These are phyloP conservation scores for Jackrogersella minutella DNA, from an alignment of 495 filamentous ascomycete species.

Conservation along the genomic window DNA sequence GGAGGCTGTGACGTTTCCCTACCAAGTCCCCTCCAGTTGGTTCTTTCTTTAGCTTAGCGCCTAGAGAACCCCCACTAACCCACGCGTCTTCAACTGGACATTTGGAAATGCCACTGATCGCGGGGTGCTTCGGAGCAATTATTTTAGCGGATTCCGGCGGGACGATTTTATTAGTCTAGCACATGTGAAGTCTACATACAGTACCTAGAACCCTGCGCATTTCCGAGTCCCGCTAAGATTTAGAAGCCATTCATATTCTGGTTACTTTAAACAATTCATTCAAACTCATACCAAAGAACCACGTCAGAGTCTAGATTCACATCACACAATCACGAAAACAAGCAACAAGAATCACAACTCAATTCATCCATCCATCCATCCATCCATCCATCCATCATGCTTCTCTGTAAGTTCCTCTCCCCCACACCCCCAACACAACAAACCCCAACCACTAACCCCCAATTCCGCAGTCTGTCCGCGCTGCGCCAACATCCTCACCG, in stretches of 20 bases:
- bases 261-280: background rate
- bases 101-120: too few species aligned
- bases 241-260: background rate
- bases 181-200: background rate
- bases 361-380: constrained; percentile 22
- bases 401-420: constrained; percentile 65
- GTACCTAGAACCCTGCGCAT: background rate
- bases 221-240: background rate
- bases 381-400: constrained; percentile 56
- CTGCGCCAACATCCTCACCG: constrained; percentile 88
- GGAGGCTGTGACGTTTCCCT: constrained; percentile 39
- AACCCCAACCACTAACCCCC: constrained; percentile 17
- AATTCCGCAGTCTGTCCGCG: constrained; percentile 87
- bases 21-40: background rate
- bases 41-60: background rate
- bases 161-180: constrained; percentile 11
- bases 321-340: background rate
- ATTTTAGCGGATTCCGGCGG: constrained; percentile 45
- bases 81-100: constrained; percentile 15
- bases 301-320: background rate
- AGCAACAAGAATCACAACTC: background rate
- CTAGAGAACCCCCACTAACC: constrained; percentile 25
- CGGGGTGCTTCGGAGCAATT: constrained; percentile 32
- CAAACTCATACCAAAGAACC: background rate
- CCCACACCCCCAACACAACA: background rate